Conservation (phyloP, 2,329 filamentous ascomycete genomes). For the Aspergillus oerlinghausenensis region DNA sequence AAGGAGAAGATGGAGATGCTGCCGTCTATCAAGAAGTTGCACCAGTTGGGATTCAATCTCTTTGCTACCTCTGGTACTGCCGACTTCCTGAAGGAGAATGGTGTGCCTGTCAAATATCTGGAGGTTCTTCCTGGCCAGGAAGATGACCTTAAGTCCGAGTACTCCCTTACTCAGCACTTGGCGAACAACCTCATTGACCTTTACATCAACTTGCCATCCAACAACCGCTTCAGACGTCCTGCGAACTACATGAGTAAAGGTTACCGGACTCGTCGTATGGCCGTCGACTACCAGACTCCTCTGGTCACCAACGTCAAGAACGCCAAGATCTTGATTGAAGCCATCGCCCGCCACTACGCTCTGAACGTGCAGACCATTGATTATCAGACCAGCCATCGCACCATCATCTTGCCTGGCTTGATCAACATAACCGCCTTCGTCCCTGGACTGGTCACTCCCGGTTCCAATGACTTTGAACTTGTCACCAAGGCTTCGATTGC, state of each 20-base stretch:
- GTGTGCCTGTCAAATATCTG: constrained; percentile 86
- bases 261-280: constrained; percentile 95
- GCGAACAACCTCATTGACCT: constrained; percentile 97
- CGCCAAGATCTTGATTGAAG: constrained; percentile 93
- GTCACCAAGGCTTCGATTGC: constrained; percentile 71
- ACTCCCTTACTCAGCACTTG: constrained; percentile 92
- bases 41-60: constrained; percentile 88
- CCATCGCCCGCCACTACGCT: constrained; percentile 82
- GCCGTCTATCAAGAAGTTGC: constrained; percentile 81
- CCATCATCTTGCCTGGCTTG: constrained; percentile 66
- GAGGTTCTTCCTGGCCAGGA: constrained; percentile 76
- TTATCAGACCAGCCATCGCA: constrained; percentile 84
- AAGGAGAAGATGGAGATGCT: constrained; percentile 99
- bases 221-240: constrained; percentile 91
- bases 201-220: constrained; percentile 99
- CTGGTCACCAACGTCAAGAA: constrained; percentile 99
- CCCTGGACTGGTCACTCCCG: constrained; percentile 62
- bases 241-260: constrained; percentile 99
- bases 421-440: constrained; percentile 79
- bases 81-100: constrained; percentile 91
- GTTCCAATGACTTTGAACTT: constrained; percentile 63
- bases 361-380: constrained; percentile 79
- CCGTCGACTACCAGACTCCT: constrained; percentile 94
- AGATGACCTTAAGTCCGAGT: constrained; percentile 87
- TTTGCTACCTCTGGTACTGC: constrained; percentile 96